Base-by-base conservation (phyloP, 257 asterid species). In the Rehmannia glutinosa region DNA sequence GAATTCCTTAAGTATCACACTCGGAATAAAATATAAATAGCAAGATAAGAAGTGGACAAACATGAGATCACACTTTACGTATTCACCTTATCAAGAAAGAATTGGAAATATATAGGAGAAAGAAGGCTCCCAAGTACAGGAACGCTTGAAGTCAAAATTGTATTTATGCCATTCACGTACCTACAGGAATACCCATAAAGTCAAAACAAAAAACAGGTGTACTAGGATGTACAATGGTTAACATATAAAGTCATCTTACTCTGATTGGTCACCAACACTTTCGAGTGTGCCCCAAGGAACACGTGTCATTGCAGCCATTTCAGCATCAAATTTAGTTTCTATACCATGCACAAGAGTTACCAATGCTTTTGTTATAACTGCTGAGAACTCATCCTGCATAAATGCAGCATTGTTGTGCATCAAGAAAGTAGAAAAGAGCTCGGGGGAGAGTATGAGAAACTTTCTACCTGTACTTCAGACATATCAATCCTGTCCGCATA, bases 251-350 rank as follows among this genome's bases (percentile, higher is more conserved):
- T 50, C 32, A 45, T 78, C 91, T 81, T 91, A 94, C 99, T 80
- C 97, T 6, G 99, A 94, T 80, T 94, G 99, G 82, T 94, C 99
- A 63, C 99, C 97, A 77, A 94, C 99, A 81, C 97, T 94, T 82
- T 94, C 99, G 53, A 94, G 96, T 11, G 93, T 87, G 76, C 87
- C 92, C 99, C 99, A 94, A 66, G 91, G 96, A 72, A 91, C 95
- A 57, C 99, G 97, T 42, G 97, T 85, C 99, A 94, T 94, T 60
- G 96, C 90, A 82, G 86, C 91, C 97, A 94, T 91, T 81, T 94
- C 99, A 63, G 74, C 73, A 72, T 94, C 99, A 73, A 94, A 91
- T 78, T 94, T 91, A 69, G 97, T 85, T 73, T 91, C 99, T 75
- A 94, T 83, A 50, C 99, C 99, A 72, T 91, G 84, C 71, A 94